Base-by-base conservation (phyloP, 192 early-diverging fungal genomes). In the Coemansia sp. region DNA sequence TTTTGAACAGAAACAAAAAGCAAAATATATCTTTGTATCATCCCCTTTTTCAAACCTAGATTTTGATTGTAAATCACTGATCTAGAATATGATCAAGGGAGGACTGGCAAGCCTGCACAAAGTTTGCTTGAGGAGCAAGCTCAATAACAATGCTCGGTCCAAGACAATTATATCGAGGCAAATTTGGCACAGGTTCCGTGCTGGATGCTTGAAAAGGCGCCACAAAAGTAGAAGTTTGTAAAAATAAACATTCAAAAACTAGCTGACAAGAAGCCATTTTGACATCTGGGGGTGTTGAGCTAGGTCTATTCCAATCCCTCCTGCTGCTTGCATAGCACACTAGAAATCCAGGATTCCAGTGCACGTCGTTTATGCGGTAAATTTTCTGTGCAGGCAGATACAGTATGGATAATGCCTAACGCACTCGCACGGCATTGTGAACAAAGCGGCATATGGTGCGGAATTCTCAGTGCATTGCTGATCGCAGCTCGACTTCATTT, bases 381-480 rank as follows among this genome's bases (percentile, higher is more conserved):
- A 49, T 49, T 4, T 17, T 49, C n/a, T 49, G 47, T 49, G 47
- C 47, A 49, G 47, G 17, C 12, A 19, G 47, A n/a, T 17, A 49
- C 47, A 17, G 41, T 43, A 43, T 15, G 15, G 41, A 43, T 11
- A 17, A 11, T 55, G 23, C 8, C 11, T 14, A 25, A 17, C 27
- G 53, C 25, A 29, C 53, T 55, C 53, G 11, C 53, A 55, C 53
- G 53, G 53, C 25, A 29, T 6, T 17, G 14, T 55, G 25, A 55
- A 55, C 53, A 55, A 10, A 55, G 23, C 53, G 53, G 22, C 23
- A 55, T 10, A 29, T 27, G 24, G 52, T 11, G 52, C 27, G 52
- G 27, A 54, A 25, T 29, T n/a, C 27, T 10, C 23, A 29, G 14
- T 14, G 53, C 24, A 29, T 10, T 29, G 53, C n/a, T 25, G 53